Percentiles rank a stretch among this genome's conserved stretches.
Conservation (phyloP, 768 basidiomycete species). For the Porphyrellus cyaneotinctus region DNA sequence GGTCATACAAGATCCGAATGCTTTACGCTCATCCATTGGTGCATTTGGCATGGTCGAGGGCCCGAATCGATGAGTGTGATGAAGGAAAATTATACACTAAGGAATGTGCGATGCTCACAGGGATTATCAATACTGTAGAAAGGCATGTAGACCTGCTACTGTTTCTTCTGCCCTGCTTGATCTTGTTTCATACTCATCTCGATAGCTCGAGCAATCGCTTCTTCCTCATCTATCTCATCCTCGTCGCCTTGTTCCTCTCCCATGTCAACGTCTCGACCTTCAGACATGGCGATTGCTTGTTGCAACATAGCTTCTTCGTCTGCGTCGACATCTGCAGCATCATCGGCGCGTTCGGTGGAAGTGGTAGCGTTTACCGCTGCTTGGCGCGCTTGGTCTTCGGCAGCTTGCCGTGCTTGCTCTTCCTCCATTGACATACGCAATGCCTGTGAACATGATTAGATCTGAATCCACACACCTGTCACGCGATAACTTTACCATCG, state of each 20-base stretch:
- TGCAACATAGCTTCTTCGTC: slow-evolving; percentile 79
- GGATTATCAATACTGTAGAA: background rate
- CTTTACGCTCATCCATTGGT: background rate
- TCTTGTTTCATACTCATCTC: slow-evolving; percentile 86
- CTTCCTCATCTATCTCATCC: slow-evolving; percentile 79
- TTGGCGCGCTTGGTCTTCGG: slow-evolving; percentile 38
- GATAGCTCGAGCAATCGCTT: slow-evolving; percentile 86
- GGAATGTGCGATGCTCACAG: slow-evolving; percentile 1
- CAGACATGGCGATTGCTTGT: slow-evolving; percentile 73
- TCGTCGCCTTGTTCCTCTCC: slow-evolving; percentile 51
- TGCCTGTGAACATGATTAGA: slow-evolving; percentile 49
- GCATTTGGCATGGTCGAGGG: background rate
- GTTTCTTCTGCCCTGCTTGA: slow-evolving; percentile 41
- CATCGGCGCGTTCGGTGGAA: slow-evolving; percentile 19
- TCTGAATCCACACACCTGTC: background rate
- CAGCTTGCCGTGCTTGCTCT: slow-evolving; percentile 73
- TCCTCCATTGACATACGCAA: slow-evolving; percentile 97
- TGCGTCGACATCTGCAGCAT: slow-evolving; percentile 49
- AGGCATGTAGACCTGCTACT: slow-evolving; percentile 13
- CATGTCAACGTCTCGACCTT: slow-evolving; percentile 51
- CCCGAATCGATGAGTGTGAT: background rate
- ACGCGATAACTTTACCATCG: slow-evolving; percentile 62
- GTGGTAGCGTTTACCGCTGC: slow-evolving; percentile 22
- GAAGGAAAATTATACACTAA: slow-evolving; percentile 3
- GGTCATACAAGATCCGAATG: too few species aligned